phyloP scores from a whole-genome alignment of 2,329 filamentous ascomycete species.

The Aureobasidium pullulans region DNA sequence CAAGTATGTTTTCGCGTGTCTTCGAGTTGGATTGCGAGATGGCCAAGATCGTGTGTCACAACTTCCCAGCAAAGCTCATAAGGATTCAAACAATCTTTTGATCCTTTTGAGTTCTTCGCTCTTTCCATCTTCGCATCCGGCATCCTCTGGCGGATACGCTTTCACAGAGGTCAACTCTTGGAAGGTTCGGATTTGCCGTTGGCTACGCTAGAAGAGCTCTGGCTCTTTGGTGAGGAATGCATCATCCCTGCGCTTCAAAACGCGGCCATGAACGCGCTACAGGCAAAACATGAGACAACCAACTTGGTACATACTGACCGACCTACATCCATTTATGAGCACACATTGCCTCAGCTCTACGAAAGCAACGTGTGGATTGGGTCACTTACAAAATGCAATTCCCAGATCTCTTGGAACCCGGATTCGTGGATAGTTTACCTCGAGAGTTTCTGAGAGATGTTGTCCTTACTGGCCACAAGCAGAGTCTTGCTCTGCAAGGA shows the following conservation, averaged over 20 bases:
- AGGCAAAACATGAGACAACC: background rate
- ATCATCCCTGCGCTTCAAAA: constrained; percentile 14
- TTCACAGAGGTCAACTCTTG: too few relatives aligned
- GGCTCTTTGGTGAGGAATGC: constrained; percentile 16
- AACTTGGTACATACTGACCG: background rate
- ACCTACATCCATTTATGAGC: constrained; percentile 7
- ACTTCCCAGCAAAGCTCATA: too few relatives aligned
- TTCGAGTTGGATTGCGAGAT: too few relatives aligned
- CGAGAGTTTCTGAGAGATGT: background rate
- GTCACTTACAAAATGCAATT: background rate
- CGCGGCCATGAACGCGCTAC: constrained; percentile 5
- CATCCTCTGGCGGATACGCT: too few relatives aligned
- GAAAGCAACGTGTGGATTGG: constrained; percentile 11
- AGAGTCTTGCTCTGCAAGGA: background rate
- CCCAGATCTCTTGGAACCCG: background rate
- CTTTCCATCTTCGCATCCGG: too few relatives aligned
- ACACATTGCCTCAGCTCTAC: background rate
- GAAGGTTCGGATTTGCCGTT: background rate
- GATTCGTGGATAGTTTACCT: background rate
- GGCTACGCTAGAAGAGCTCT: constrained; percentile 2
- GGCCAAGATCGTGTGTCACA: too few relatives aligned
- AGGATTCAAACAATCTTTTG: too few relatives aligned
- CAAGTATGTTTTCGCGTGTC: too few relatives aligned
- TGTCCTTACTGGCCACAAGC: background rate
- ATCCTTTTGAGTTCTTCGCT: too few relatives aligned